Percentiles rank a stretch among this genome's conserved stretches.
These are phyloP conservation scores for Protea cynaroides DNA, from an alignment of 164 flowering plant genomes.

Conservation along the genomic window DNA sequence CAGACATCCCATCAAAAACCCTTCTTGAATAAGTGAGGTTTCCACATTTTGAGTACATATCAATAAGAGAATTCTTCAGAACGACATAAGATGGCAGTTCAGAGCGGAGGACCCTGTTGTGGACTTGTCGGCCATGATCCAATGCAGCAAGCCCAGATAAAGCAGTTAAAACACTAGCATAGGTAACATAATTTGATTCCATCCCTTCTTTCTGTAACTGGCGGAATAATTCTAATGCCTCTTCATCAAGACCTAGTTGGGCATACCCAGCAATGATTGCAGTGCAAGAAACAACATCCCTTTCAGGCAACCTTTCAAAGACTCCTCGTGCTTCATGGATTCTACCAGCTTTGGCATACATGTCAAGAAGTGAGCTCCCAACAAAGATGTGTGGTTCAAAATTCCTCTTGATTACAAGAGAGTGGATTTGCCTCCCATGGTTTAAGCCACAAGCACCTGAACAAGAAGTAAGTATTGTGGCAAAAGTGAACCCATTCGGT, in stretches of 20 bases:
- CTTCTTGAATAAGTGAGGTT: slow-evolving; percentile 48
- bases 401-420: slow-evolving; percentile 33
- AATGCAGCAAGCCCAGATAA: slow-evolving; percentile 67
- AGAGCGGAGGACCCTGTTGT: slow-evolving; percentile 42
- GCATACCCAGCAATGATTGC: slow-evolving; percentile 76
- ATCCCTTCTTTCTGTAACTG: slow-evolving; percentile 44
- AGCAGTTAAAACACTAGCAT: slow-evolving; percentile 56
- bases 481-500: slow-evolving; percentile 69
- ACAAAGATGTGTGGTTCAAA: slow-evolving; percentile 48
- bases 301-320: slow-evolving; percentile 52
- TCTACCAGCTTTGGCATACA: slow-evolving; percentile 67
- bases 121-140: slow-evolving; percentile 63
- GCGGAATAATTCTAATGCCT: slow-evolving; percentile 56
- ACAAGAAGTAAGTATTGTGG: slow-evolving; percentile 53
- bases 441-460: slow-evolving; percentile 28
- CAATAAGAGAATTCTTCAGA: slow-evolving; percentile 65
- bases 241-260: slow-evolving; percentile 55
- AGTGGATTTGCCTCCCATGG: slow-evolving; percentile 55
- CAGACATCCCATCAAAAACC: slow-evolving; percentile 52
- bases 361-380: slow-evolving; percentile 77
- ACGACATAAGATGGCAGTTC: slow-evolving; percentile 38
- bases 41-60: slow-evolving; percentile 84
- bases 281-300: slow-evolving; percentile 76
- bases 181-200: slow-evolving; percentile 64
- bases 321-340: slow-evolving; percentile 53